Conservation (phyloP, 192 early-diverging fungal species). For the Mycoemilia scoparia region DNA sequence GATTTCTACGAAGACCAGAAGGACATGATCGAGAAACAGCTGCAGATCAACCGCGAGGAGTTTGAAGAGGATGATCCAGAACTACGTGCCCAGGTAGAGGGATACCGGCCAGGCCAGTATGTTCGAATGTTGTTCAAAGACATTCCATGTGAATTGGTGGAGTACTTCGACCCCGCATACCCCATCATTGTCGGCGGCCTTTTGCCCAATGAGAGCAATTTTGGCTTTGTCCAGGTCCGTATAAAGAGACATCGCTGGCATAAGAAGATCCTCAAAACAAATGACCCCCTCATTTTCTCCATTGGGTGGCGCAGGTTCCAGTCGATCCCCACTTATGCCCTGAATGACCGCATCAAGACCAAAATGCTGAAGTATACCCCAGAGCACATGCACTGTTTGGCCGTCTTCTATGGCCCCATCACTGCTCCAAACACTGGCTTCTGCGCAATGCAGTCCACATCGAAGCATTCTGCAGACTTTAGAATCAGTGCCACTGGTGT, state of each 20-base stretch:
- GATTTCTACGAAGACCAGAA: slow-evolving; percentile 84
- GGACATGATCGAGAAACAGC: slow-evolving; percentile 71
- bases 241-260: slow-evolving; percentile 98
- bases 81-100: slow-evolving; percentile 67
- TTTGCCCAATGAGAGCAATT: slow-evolving; percentile 72
- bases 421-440: slow-evolving; percentile 93
- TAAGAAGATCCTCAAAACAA: slow-evolving; percentile 86
- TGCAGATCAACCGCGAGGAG: slow-evolving; percentile 63
- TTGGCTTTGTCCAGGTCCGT: slow-evolving; percentile 88
- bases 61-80: slow-evolving; percentile 67
- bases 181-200: slow-evolving; percentile 89
- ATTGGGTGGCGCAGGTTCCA: slow-evolving; percentile 98
- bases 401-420: slow-evolving; percentile 85
- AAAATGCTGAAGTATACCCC: slow-evolving; percentile 99
- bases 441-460: slow-evolving; percentile 45
- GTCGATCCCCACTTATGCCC: slow-evolving; percentile 82
- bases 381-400: slow-evolving; percentile 98
- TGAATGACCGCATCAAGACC: slow-evolving; percentile 82
- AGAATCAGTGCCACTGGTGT: slow-evolving; percentile 91
- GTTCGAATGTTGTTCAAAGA: slow-evolving; percentile 76
- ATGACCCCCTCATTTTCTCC: slow-evolving; percentile 94
- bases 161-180: slow-evolving; percentile 72
- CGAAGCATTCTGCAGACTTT: slow-evolving; percentile 59
- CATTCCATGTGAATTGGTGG: slow-evolving; percentile 90
- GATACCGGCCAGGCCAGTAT: slow-evolving; percentile 84